phyloP scores from a whole-genome alignment of 1,284 basidiomycete species.

The Neolentinus lepideus region DNA sequence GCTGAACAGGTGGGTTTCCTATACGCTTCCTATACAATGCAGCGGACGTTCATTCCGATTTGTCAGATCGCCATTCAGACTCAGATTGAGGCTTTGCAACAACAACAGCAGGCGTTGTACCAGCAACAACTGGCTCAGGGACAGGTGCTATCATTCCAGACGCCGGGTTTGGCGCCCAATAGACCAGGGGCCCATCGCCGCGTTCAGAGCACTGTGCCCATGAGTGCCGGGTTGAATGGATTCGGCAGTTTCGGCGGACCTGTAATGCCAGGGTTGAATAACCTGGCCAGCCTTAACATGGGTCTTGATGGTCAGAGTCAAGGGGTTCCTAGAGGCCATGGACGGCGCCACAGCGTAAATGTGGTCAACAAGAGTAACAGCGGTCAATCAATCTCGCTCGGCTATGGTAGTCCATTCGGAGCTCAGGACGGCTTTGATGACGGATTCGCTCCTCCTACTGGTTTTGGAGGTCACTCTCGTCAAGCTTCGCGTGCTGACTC shows the following conservation, averaged over 20 bases:
- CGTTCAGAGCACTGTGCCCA: conserved; percentile 81
- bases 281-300: conserved; percentile 34
- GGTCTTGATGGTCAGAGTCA: conserved; percentile 59
- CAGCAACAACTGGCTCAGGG: conserved; percentile 80
- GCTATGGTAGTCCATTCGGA: conserved; percentile 36
- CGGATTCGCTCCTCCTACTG: conserved; percentile 52
- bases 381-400: conserved; percentile 46
- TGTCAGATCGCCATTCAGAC: conserved; percentile 79
- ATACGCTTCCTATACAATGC: not conserved
- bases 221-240: conserved; percentile 39
- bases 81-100: conserved; percentile 87
- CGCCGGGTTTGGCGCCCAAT: conserved; percentile 60
- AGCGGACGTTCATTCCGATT: conserved; percentile 3
- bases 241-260: conserved; percentile 35
- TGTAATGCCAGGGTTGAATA: conserved; percentile 58
- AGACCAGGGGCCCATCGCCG: conserved; percentile 69
- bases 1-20: conserved; percentile 69
- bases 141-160: conserved; percentile 65
- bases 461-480: conserved; percentile 65
- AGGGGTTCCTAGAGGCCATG: conserved; percentile 76
- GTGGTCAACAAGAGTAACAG: conserved; percentile 69
- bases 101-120: conserved; percentile 83
- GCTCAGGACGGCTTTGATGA: conserved; percentile 69
- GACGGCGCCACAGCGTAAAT: conserved; percentile 91
- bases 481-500: conserved; percentile 74